phyloP scores from a whole-genome alignment of 495 filamentous ascomycete species.

The Thermochaetoides thermophila region DNA sequence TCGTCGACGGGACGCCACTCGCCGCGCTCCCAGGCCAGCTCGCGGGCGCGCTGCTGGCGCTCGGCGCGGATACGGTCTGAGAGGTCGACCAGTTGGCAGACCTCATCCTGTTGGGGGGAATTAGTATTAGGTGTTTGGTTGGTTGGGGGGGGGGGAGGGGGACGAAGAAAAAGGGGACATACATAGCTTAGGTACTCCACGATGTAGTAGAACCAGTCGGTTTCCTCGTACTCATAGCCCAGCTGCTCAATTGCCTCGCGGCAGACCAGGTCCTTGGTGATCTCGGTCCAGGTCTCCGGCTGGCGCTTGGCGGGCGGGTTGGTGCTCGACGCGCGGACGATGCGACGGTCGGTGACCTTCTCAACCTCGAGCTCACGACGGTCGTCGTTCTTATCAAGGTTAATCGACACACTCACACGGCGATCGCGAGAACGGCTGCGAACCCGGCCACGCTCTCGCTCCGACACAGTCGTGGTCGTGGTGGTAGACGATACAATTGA shows the following conservation, averaged over 20 bases:
- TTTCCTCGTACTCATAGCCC: constrained; percentile 88
- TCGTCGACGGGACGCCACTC: constrained; percentile 45
- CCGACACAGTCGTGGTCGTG: constrained; percentile 16
- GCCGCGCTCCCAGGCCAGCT: constrained; percentile 73
- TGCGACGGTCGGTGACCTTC: constrained; percentile 30
- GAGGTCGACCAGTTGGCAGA: constrained; percentile 63
- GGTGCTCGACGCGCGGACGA: constrained; percentile 18
- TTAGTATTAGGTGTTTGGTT: constrained; percentile 11
- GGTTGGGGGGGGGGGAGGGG: not conserved
- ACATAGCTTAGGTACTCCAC: constrained; percentile 83
- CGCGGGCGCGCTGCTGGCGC: constrained; percentile 60
- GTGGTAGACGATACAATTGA: constrained; percentile 12
- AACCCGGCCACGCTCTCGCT: constrained; percentile 17
- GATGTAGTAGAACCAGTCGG: constrained; percentile 76
- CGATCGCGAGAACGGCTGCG: constrained; percentile 17
- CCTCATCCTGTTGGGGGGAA: constrained; percentile 54
- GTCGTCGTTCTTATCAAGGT: constrained; percentile 26
- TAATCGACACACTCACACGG: constrained; percentile 30
- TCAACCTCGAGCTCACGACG: constrained; percentile 29
- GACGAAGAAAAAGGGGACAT: constrained; percentile 24
- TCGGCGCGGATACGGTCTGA: constrained; percentile 68
- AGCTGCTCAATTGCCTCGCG: constrained; percentile 72
- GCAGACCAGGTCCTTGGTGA: constrained; percentile 83
- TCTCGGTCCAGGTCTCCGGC: constrained; percentile 86
- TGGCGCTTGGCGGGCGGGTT: constrained; percentile 24